Percentiles rank a stretch among this genome's conserved stretches.
Conservation (phyloP, 2,329 filamentous ascomycete species). For the Blastomyces emzantsi region DNA sequence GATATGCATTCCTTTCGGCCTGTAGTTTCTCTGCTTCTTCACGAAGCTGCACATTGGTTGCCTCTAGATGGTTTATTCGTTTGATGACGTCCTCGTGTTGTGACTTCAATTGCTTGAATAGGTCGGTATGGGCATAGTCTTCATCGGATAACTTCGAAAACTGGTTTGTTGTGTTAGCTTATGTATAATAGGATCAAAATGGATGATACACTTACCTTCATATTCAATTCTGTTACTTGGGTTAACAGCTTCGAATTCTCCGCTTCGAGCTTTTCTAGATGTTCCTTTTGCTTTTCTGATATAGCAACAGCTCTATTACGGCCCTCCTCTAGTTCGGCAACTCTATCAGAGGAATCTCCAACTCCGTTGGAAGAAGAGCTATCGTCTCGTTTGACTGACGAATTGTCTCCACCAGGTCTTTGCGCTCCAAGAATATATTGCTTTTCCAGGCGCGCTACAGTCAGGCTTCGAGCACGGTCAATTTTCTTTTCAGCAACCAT, state of each 20-base stretch:
- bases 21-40: conserved; percentile 80
- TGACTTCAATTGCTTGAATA: conserved; percentile 84
- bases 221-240: conserved; percentile 66
- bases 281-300: conserved; percentile 76
- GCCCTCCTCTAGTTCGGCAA: conserved; percentile 63
- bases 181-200: conserved; percentile 31
- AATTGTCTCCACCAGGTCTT: conserved; percentile 35
- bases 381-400: conserved; percentile 43
- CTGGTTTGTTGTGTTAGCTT: conserved; percentile 47
- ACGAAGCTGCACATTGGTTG: conserved; percentile 71
- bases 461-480: conserved; percentile 77
- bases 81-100: conserved; percentile 91
- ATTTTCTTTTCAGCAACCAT: conserved; percentile 94
- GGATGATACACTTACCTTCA: conserved; percentile 39
- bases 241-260: conserved; percentile 68
- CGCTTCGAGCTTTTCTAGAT: conserved; percentile 66
- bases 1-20: conserved; percentile 73
- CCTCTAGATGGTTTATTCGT: conserved; percentile 83
- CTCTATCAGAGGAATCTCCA: conserved; percentile 33
- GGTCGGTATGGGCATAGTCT: conserved; percentile 83
- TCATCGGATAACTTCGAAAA: conserved; percentile 74
- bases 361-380: conserved; percentile 48
- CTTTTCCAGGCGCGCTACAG: conserved; percentile 85
- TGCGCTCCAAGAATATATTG: conserved; percentile 66
- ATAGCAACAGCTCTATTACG: conserved; percentile 69